Evolutionary conservation across 306 rosid species (phyloP).

Genomic region (Prinsepia uniflora): DNA sequence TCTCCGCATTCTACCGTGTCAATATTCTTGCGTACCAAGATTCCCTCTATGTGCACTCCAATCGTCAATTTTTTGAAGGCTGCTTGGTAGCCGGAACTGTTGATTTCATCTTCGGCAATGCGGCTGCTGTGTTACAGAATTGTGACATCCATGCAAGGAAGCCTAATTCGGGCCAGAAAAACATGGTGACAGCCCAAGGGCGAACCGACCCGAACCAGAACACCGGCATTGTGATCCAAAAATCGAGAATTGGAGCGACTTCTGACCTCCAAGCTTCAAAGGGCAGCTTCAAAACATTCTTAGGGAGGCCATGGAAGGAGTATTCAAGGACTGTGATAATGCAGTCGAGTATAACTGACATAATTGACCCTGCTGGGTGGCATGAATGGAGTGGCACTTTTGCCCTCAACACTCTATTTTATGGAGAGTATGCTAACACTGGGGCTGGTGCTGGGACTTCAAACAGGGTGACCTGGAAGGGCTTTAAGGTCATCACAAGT

Average conservation of each 20-base stretch:
- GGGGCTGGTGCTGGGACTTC: constrained; percentile 74
- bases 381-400: constrained; percentile 65
- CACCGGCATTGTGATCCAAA: constrained; percentile 85
- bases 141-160: constrained; percentile 78
- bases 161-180: constrained; percentile 74
- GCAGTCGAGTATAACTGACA: constrained; percentile 50
- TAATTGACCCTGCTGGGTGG: constrained; percentile 78
- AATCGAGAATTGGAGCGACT: constrained; percentile 70
- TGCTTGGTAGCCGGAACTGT: constrained; percentile 68
- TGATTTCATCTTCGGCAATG: constrained; percentile 86
- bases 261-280: constrained; percentile 44
- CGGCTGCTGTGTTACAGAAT: constrained; percentile 65
- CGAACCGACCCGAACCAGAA: constrained; percentile 84
- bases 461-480: constrained; percentile 65
- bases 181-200: constrained; percentile 92
- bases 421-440: constrained; percentile 62
- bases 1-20: constrained; percentile 73
- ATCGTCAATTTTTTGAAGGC: constrained; percentile 62
- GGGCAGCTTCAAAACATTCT: constrained; percentile 47
- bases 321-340: constrained; percentile 80
- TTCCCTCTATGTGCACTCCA: constrained; percentile 85
- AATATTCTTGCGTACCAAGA: constrained; percentile 83
- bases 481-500: constrained; percentile 53
- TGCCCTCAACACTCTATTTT: constrained; percentile 62
- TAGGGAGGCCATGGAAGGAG: constrained; percentile 90